Evolutionary conservation across 371 early-diverging fungal genomes (phyloP), one percentile per base, ranked within the genome.

Genomic region (Mortierella sp.): DNA sequence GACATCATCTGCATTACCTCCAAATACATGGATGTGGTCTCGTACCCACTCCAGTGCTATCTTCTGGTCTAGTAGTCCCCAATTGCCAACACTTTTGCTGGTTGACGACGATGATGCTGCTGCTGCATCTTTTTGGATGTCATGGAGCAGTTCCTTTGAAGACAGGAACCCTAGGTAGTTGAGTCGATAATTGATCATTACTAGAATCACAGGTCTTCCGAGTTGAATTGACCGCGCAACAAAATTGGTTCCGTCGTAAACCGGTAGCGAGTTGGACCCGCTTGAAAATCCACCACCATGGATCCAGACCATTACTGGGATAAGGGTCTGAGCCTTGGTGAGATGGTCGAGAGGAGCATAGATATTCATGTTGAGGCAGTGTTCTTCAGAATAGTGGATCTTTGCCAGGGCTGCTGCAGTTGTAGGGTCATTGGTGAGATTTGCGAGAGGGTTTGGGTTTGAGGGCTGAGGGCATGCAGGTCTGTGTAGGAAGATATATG

Each of bases 11-110:
- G 85, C 63, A 57, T 88, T 86, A n/a, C 87, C 88, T 12, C 87
- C 88, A 67, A 89, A 88, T 22, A 68, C 67, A 35, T 34, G 59
- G 54, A 89, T 86, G 60, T 88, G 77, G 26, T 84, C 62, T 29
- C 66, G 56, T 12, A 87, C 76, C 89, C 89, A 89, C 47, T 75
- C 53, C 15, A 86, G 40, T 6, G 86, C 88, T 19, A 72, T 37
- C 34, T 60, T 61, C 68, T 87, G 86, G 62, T 89, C 87, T 32
- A 73, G 59, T 12, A 87, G 61, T 19, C 86, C 87, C 60, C 66
- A 72, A 66, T 87, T 86, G 17, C 83, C 83, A 15, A 49, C 65
- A 53, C 51, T 68, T 12, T 28, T 56, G 23, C 47, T 28, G 47
- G 29, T 13, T 42, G 26, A 10, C 35, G 57, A 29, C 15, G 57